Percentiles rank a stretch among this genome's conserved stretches.
Conservation (phyloP, 2,329 filamentous ascomycete genomes). For the Cercospora sp. region DNA sequence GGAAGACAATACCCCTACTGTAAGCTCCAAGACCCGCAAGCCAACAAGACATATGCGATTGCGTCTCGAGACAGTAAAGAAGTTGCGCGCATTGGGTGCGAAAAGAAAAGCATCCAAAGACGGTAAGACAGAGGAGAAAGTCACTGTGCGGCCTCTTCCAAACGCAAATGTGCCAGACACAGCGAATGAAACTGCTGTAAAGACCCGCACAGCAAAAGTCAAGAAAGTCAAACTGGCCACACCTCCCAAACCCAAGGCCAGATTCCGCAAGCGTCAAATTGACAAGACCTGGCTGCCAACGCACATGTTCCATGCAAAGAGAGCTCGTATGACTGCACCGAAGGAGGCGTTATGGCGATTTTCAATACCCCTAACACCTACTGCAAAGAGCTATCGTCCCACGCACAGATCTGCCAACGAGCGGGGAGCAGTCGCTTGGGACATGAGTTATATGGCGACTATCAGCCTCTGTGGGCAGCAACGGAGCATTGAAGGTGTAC, state of each 20-base stretch:
- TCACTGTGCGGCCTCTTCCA: slow-evolving; percentile 19
- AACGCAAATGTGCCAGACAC: slow-evolving; percentile 21
- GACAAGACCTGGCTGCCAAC: slow-evolving; percentile 94
- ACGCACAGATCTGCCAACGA: slow-evolving; percentile 77
- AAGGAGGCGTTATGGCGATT: slow-evolving; percentile 86
- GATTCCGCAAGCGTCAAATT: slow-evolving; percentile 80
- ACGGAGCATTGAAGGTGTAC: slow-evolving; percentile 62
- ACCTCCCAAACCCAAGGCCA: slow-evolving; percentile 62
- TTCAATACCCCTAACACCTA: slow-evolving; percentile 78
- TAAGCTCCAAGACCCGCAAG: slow-evolving; percentile 65
- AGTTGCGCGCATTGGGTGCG: slow-evolving; percentile 61
- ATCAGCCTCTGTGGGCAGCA: slow-evolving; percentile 72
- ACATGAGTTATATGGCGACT: slow-evolving; percentile 91
- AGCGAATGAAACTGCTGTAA: slow-evolving; percentile 35
- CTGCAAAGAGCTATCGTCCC: slow-evolving; percentile 83
- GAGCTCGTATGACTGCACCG: slow-evolving; percentile 81
- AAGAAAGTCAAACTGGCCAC: slow-evolving; percentile 69
- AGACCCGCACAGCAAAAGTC: slow-evolving; percentile 60
- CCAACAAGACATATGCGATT: slow-evolving; percentile 56
- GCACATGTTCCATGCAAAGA: slow-evolving; percentile 89
- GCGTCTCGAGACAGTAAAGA: slow-evolving; percentile 74
- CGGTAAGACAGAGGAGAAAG: slow-evolving; percentile 35
- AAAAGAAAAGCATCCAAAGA: slow-evolving; percentile 50
- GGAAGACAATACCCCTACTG: slow-evolving; percentile 86
- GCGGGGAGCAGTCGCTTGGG: slow-evolving; percentile 81